A percentile compares a stretch with the other conserved stretches of the same genome.
phyloP scores from a whole-genome alignment of 2,329 filamentous ascomycete genomes.

The Bertia moriformis region DNA sequence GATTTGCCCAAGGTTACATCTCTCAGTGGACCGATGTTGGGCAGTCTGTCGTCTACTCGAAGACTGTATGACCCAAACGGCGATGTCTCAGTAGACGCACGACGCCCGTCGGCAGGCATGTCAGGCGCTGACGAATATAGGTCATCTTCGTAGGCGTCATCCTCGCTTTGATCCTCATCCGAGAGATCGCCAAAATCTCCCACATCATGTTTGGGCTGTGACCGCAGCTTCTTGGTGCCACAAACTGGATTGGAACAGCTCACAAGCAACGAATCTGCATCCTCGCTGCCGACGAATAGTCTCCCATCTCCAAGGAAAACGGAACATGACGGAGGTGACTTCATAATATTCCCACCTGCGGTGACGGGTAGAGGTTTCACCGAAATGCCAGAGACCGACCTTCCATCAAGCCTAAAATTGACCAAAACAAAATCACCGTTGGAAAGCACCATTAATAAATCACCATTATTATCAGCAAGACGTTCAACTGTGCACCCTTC shows the following conservation, averaged over 20 bases:
- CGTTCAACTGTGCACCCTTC: constrained; percentile 44
- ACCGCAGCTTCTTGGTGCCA: not conserved
- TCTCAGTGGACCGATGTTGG: constrained; percentile 41
- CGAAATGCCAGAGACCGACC: constrained; percentile 47
- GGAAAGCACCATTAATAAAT: constrained; percentile 41
- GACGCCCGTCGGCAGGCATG: not conserved
- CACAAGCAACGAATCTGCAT: constrained; percentile 43
- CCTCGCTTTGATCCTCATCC: constrained; percentile 13
- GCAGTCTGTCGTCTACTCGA: constrained; percentile 34
- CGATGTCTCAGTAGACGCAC: not conserved
- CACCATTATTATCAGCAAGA: constrained; percentile 37
- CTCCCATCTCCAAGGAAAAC: constrained; percentile 33
- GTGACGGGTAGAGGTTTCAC: constrained; percentile 16
- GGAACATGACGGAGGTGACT: constrained; percentile 31
- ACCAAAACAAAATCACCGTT: constrained; percentile 41
- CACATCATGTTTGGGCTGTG: constrained; percentile 17
- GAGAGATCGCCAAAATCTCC: constrained; percentile 27
- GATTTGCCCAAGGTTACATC: constrained; percentile 35
- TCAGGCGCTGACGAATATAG: constrained; percentile 19
- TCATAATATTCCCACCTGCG: constrained; percentile 29
- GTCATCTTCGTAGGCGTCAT: constrained; percentile 21
- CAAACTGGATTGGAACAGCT: constrained; percentile 23
- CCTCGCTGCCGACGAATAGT: constrained; percentile 50
- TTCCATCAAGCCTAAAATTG: constrained; percentile 47
- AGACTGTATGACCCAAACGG: constrained; percentile 31